Conservation (phyloP, 768 basidiomycete species). For the Lanmaoa pseudosensibilis region DNA sequence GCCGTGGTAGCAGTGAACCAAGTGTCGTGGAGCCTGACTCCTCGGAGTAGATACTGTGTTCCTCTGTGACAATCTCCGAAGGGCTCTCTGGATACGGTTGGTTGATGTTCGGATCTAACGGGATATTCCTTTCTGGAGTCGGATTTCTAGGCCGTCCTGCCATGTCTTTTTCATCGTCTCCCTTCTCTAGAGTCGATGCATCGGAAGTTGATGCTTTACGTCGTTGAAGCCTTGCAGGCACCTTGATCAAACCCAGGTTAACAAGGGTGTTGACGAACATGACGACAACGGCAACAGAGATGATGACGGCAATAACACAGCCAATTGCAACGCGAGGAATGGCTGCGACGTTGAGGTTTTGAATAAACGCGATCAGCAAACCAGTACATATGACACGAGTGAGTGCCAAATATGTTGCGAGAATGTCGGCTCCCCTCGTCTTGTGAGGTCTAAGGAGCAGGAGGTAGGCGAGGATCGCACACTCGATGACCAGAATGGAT, state of each 20-base stretch:
- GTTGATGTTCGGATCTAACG: slow-evolving; percentile 41
- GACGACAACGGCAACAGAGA: slow-evolving; percentile 67
- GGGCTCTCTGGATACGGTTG: slow-evolving; percentile 46
- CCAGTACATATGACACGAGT: slow-evolving; percentile 69
- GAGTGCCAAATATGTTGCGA: slow-evolving; percentile 64
- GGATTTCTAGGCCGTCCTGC: slow-evolving; percentile 48
- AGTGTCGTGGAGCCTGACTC: slow-evolving; percentile 38
- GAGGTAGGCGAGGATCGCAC: slow-evolving; percentile 52
- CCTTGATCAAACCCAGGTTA: slow-evolving; percentile 42
- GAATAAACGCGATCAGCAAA: slow-evolving; percentile 75
- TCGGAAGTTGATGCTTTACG: slow-evolving; percentile 11
- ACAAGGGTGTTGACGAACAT: slow-evolving; percentile 65
- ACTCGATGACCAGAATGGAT: slow-evolving; percentile 64
- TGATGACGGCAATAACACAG: slow-evolving; percentile 68
- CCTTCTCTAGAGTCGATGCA: slow-evolving; percentile 32
- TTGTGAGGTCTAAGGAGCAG: slow-evolving; percentile 61
- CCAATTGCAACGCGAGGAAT: slow-evolving; percentile 85
- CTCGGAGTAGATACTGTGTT: slow-evolving; percentile 31
- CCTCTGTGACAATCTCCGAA: slow-evolving; percentile 23
- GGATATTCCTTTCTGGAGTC: slow-evolving; percentile 48
- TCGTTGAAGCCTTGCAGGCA: slow-evolving; percentile 20
- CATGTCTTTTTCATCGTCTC: slow-evolving; percentile 19
- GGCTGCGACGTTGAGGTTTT: slow-evolving; percentile 58
- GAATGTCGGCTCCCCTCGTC: slow-evolving; percentile 68
- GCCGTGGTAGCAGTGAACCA: slow-evolving; percentile 34